Evolutionary conservation across 208 protist genomes (phyloP).

Genomic region (Trypanosoma scelopori): DNA sequence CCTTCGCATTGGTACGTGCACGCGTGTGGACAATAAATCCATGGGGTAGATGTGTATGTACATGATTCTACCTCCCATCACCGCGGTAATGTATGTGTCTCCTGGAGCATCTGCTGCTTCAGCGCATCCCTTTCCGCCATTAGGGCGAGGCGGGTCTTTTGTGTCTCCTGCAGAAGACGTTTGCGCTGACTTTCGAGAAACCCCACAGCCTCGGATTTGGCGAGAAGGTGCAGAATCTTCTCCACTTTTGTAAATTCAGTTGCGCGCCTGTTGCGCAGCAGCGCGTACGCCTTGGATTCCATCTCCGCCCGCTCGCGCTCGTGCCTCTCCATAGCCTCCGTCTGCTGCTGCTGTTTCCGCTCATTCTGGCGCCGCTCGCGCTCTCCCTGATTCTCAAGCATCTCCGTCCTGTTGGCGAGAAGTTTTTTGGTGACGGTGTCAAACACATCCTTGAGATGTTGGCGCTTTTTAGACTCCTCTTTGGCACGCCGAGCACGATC

Average conservation of each 20-base stretch:
- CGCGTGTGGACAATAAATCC: too few relatives aligned
- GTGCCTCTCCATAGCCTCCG: constrained; percentile 36
- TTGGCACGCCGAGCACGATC: constrained; percentile 29
- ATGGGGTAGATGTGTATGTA: neutral
- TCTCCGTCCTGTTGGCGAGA: constrained; percentile 28
- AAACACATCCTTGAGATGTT: constrained; percentile 36
- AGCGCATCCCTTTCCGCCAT: constrained; percentile 33
- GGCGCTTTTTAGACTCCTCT: constrained; percentile 43
- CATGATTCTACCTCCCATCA: neutral
- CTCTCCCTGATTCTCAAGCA: constrained; percentile 31
- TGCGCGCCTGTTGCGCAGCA: constrained; percentile 62
- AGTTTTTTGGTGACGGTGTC: constrained; percentile 33
- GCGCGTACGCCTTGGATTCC: constrained; percentile 54
- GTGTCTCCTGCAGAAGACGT: constrained; percentile 37
- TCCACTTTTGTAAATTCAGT: constrained; percentile 75
- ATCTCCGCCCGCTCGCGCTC: constrained; percentile 66
- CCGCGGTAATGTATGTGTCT: neutral
- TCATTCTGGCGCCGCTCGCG: constrained; percentile 41
- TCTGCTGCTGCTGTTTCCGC: constrained; percentile 30
- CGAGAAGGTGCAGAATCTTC: constrained; percentile 57
- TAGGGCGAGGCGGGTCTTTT: constrained; percentile 48
- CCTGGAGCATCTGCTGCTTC: constrained; percentile 15
- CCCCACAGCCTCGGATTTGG: constrained; percentile 58
- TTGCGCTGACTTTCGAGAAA: constrained; percentile 51
- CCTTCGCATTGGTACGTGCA: too few relatives aligned